Evolutionary conservation across 257 asterid species (phyloP).

Genomic region (Solanum virginianum): DNA sequence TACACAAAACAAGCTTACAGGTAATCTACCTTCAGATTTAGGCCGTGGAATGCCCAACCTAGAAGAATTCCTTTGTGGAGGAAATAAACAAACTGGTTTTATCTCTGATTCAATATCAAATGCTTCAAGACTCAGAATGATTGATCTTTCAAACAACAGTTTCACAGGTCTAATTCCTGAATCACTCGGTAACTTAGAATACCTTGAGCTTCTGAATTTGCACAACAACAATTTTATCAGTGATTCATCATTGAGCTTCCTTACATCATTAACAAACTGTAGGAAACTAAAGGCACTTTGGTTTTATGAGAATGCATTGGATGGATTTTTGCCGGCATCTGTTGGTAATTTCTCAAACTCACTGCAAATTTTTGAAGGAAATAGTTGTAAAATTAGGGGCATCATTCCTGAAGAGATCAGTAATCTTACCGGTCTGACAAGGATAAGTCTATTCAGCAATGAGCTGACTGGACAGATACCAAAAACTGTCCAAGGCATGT

Average conservation of each 20-base stretch:
- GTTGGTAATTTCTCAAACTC: not conserved
- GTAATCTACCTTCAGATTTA: constrained; percentile 1
- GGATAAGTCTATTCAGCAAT: accelerated
- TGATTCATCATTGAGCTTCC: not conserved
- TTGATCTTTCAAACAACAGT: not conserved
- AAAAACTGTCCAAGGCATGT: not conserved
- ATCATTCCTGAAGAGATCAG: not conserved
- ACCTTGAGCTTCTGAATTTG: not conserved
- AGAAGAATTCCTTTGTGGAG: not conserved
- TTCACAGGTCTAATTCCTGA: constrained; percentile 1
- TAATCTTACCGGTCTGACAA: not conserved
- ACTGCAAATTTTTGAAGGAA: not conserved
- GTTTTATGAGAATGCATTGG: not conserved
- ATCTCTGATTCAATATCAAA: constrained; percentile 14
- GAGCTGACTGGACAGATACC: not conserved
- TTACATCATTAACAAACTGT: not conserved
- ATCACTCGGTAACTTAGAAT: constrained; percentile 4
- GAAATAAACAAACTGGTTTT: not conserved
- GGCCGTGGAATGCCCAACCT: not conserved
- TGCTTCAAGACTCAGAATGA: not conserved
- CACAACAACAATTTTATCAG: not conserved
- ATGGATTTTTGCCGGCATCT: not conserved
- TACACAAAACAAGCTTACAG: too few relatives aligned
- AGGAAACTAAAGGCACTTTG: not conserved
- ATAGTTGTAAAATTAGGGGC: not conserved